phyloP scores from a whole-genome alignment of 73 alveolate genomes.

The Paramecium biaurelia region DNA sequence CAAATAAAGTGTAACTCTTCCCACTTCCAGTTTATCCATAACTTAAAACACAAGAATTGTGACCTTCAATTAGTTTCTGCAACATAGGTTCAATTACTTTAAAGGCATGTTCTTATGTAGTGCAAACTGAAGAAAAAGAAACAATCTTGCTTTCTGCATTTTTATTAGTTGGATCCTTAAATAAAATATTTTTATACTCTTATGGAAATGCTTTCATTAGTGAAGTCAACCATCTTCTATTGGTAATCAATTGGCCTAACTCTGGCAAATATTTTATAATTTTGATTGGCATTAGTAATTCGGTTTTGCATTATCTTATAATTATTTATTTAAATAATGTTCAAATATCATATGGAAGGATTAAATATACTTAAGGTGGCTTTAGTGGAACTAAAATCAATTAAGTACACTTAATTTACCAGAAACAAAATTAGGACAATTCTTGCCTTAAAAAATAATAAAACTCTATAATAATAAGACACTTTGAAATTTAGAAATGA shows the following conservation, averaged over 20 bases:
- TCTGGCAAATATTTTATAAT: conserved; percentile 50
- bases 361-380: not conserved
- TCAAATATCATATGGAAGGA: not conserved
- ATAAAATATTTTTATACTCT: not conserved
- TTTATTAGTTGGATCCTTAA: conserved; percentile 58
- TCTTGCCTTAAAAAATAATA: not conserved
- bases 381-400: not conserved
- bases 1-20: conserved; percentile 59
- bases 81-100: not conserved
- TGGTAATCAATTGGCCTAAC: conserved; percentile 57
- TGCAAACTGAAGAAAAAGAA: conserved; percentile 28
- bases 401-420: not conserved
- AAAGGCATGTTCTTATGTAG: conserved; percentile 22
- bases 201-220: conserved; percentile 15
- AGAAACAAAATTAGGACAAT: not conserved
- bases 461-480: not conserved
- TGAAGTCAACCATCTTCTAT: conserved; percentile 54
- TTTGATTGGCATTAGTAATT: conserved; percentile 16
- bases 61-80: conserved; percentile 59
- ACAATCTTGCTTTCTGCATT: conserved; percentile 39
- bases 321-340: not conserved
- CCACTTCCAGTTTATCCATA: conserved; percentile 68
- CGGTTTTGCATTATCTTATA: not conserved
- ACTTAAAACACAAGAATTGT: conserved; percentile 54
- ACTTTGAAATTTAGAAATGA: not conserved